Base-by-base conservation (phyloP, 306 rosid species). In the Vigna radiata region DNA sequence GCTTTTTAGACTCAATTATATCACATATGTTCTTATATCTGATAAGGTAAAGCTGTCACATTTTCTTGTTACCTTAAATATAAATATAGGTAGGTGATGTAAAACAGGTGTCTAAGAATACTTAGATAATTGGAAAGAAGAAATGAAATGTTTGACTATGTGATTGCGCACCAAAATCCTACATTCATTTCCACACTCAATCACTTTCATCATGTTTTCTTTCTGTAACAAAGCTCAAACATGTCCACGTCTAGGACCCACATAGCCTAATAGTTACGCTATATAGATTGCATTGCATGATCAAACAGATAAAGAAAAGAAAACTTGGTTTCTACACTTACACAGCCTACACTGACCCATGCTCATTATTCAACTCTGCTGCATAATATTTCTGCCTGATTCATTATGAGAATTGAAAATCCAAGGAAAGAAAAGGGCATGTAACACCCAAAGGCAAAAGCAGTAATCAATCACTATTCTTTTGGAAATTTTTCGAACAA, bases 181-280 rank as follows among this genome's bases (percentile, higher is more conserved):
- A 25, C 58, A 25, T 60, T 75, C 77, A 74, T 46, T 73, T 66
- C 64, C 11, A 23, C 58, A 68, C 67, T 62, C 77, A 36, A 64
- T 77, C 75, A 77, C 48, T 82, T 77, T 44, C 49, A 44, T 11
- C 50, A 52, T 72, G 54, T 69, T 64, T 39, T 36, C 9, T 69
- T 33, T 79, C 39, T 71, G n/a, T 25, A 36, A 17, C 77, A 56
- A 14, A 18, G 14, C n/a, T 6, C 19, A 39, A 80, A 31, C 61
- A 27, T 52, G n/a, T 29, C 43, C 55, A 69, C 68, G 46, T 31
- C 73, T 12, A 31, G 85, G 80, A 81, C 87, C 83, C 88, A 36
- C 80, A 25, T 50, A 8, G 52, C 81, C 73, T 70, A 67, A 33
- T 72, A 68, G 79, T 77, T 85, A 85, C 84, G 86, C 82, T 78